Percentiles rank a stretch among this genome's conserved stretches.
phyloP scores from a whole-genome alignment of 2,329 filamentous ascomycete species.

The Rutstroemia sp. region DNA sequence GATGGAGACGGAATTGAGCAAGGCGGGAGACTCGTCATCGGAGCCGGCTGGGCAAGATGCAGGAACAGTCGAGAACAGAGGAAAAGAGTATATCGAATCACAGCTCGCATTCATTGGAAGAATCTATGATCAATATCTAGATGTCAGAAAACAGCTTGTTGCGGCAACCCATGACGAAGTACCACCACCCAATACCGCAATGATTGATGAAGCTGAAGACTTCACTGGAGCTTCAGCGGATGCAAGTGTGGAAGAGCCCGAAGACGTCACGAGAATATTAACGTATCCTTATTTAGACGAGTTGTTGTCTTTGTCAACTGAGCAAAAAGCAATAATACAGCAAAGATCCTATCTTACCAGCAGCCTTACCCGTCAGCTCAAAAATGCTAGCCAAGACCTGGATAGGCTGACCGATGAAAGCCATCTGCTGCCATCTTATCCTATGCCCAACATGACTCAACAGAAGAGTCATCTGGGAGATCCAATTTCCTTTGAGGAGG shows the following conservation, averaged over 20 bases:
- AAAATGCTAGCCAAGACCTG: conserved; percentile 43
- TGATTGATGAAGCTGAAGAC: background rate
- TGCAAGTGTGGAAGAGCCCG: conserved; percentile 3
- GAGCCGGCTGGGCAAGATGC: conserved; percentile 23
- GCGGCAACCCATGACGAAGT: conserved; percentile 17
- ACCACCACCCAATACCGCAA: conserved; percentile 3
- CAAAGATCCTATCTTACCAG: conserved; percentile 51
- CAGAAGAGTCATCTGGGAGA: conserved; percentile 21
- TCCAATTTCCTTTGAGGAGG: conserved; percentile 39
- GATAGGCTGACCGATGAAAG: conserved; percentile 54
- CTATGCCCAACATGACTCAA: conserved; percentile 32
- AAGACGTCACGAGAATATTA: conserved; percentile 17
- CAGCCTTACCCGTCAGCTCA: conserved; percentile 42
- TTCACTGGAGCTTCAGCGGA: background rate
- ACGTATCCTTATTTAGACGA: conserved; percentile 49
- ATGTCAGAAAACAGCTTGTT: conserved; percentile 42
- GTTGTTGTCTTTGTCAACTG: conserved; percentile 44
- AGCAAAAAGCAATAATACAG: conserved; percentile 49
- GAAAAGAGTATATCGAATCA: conserved; percentile 18
- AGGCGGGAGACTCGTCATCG: conserved; percentile 34
- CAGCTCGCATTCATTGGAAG: conserved; percentile 35
- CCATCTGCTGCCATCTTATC: conserved; percentile 48
- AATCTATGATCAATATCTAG: conserved; percentile 48
- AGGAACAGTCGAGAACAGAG: conserved; percentile 12
- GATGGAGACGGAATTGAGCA: conserved; percentile 56